A percentile compares a stretch with the other conserved stretches of the same genome.
Conservation (phyloP, 2,329 filamentous ascomycete genomes). For the Teratosphaeria pseudoeucalypti region DNA sequence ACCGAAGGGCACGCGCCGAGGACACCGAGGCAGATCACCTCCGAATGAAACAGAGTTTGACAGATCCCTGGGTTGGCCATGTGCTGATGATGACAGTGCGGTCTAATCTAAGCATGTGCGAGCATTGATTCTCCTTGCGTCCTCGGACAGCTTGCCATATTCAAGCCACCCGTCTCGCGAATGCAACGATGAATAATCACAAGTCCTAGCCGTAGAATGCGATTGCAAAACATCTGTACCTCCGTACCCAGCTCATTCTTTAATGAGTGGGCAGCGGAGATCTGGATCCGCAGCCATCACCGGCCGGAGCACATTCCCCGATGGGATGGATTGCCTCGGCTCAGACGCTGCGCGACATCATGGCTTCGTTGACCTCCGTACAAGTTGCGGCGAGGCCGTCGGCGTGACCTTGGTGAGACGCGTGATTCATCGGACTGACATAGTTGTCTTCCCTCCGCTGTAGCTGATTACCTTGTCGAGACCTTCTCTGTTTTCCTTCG, state of each 20-base stretch:
- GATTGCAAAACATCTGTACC: not conserved
- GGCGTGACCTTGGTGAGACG: not conserved
- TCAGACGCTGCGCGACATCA: not conserved
- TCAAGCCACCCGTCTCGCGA: not conserved
- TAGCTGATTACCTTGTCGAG: not conserved
- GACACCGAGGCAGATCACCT: not conserved
- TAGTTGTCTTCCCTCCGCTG: not conserved
- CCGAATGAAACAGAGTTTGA: not conserved
- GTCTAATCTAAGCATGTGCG: not conserved
- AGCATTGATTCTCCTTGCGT: not conserved
- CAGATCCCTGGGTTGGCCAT: not conserved
- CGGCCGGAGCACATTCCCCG: not conserved
- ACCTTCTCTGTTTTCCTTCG: not conserved
- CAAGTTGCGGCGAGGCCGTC: not conserved
- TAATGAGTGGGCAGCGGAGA: not conserved
- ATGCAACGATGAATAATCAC: not conserved
- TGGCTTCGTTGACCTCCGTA: not conserved
- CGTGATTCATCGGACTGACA: not conserved
- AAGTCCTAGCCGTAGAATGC: not conserved
- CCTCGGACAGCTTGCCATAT: not conserved
- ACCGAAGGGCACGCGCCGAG: not conserved
- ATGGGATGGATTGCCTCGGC: not conserved
- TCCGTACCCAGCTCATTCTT: not conserved
- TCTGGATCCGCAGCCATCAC: not conserved
- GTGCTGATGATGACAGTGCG: not conserved